phyloP scores from a whole-genome alignment of 257 asterid genomes.

The Solanum paucissectum region DNA sequence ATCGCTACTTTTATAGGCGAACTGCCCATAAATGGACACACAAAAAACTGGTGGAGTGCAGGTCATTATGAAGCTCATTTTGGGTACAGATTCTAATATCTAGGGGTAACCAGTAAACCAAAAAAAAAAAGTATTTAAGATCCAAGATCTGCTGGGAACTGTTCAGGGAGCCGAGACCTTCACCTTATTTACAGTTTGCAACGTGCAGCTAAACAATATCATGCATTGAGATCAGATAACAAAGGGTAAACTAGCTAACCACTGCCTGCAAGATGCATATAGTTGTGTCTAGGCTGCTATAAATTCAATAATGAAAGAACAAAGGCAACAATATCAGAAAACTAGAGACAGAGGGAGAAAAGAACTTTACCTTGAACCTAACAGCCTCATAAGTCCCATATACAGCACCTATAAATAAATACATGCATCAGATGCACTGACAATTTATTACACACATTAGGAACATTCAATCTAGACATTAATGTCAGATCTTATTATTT shows the following conservation, averaged over 20 bases:
- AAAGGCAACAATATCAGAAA: background rate
- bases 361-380: slow-evolving; percentile 21
- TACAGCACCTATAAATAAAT: slow-evolving; percentile 25
- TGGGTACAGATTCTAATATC: background rate
- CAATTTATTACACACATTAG: background rate
- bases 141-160: background rate
- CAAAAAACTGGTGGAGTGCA: background rate
- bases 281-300: background rate
- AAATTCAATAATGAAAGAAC: background rate
- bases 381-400: slow-evolving; percentile 31
- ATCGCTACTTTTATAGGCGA: background rate
- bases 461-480: background rate
- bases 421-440: background rate
- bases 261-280: background rate
- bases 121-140: background rate
- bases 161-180: background rate
- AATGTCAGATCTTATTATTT: background rate
- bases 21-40: background rate
- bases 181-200: background rate
- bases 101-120: background rate
- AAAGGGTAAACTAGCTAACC: background rate
- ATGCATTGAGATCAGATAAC: background rate
- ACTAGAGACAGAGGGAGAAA: background rate
- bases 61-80: background rate
- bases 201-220: background rate